Evolutionary conservation across 257 asterid genomes (phyloP).

Genomic region (Ocimum tenuiflorum): DNA sequence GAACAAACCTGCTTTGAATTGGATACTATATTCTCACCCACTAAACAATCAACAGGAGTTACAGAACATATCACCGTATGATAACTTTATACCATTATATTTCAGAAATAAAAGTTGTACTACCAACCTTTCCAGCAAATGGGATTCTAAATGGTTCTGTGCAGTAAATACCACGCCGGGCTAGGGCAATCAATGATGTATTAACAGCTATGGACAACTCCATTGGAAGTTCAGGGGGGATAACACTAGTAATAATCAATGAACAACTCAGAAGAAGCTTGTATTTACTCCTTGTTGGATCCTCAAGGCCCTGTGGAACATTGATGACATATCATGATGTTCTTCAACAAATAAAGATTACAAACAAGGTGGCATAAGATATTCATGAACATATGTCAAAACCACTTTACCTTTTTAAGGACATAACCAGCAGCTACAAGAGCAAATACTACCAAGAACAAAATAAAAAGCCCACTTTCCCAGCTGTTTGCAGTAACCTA

Average conservation of each 20-base stretch:
- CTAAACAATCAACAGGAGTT: too few relatives aligned
- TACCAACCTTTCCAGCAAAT: slow-evolving; percentile 89
- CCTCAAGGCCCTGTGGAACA: slow-evolving; percentile 84
- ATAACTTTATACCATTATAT: not conserved
- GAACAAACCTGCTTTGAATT: not conserved
- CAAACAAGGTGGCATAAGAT: slow-evolving; percentile 2
- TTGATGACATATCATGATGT: not conserved
- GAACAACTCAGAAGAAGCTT: slow-evolving; percentile 94
- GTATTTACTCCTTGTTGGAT: slow-evolving; percentile 96
- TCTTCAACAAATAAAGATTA: not conserved
- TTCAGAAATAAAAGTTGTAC: not conserved
- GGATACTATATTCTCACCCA: not conserved
- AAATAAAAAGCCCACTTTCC: slow-evolving; percentile 94
- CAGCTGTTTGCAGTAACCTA: slow-evolving; percentile 99
- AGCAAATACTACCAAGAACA: slow-evolving; percentile 89
- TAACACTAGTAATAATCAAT: slow-evolving; percentile 89
- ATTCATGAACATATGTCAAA: not conserved
- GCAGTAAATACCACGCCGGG: slow-evolving; percentile 88
- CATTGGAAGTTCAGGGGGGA: slow-evolving; percentile 99
- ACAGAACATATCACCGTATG: not conserved
- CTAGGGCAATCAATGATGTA: slow-evolving; percentile 94
- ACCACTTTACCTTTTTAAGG: slow-evolving; percentile 64
- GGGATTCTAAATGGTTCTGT: slow-evolving; percentile 98
- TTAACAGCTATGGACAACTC: slow-evolving; percentile 97
- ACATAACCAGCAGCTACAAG: slow-evolving; percentile 96